phyloP scores from a whole-genome alignment of 352 stramenopile species.

The Peronospora belbahrii region DNA sequence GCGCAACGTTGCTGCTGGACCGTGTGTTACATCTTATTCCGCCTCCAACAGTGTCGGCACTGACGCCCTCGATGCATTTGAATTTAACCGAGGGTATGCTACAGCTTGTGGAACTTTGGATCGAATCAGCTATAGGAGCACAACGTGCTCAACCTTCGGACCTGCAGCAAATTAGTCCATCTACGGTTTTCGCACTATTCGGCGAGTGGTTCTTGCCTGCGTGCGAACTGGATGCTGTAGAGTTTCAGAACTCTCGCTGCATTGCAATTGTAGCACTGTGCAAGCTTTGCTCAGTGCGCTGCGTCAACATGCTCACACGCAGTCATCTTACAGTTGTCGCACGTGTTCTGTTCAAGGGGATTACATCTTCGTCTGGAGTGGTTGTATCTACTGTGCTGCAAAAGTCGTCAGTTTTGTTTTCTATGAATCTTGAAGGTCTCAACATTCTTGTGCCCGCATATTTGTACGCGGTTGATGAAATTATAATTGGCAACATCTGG shows the following conservation, averaged over 20 bases:
- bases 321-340: conserved; percentile 58
- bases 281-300: conserved; percentile 67
- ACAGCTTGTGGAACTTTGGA: conserved; percentile 73
- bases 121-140: conserved; percentile 66
- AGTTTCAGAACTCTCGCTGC: conserved; percentile 75
- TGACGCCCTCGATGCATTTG: conserved; percentile 57
- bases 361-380: conserved; percentile 60
- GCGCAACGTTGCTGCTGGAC: conserved; percentile 74
- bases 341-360: conserved; percentile 66
- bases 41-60: conserved; percentile 49
- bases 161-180: conserved; percentile 69
- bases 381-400: conserved; percentile 79
- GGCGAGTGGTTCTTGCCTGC: conserved; percentile 81
- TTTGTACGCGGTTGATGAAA: conserved; percentile 72
- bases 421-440: conserved; percentile 67
- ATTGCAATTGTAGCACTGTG: conserved; percentile 72
- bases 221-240: conserved; percentile 59
- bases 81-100: conserved; percentile 72
- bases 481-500: conserved; percentile 82
- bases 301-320: conserved; percentile 48
- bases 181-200: conserved; percentile 76
- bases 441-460: conserved; percentile 76
- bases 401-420: conserved; percentile 66
- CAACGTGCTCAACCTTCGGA: conserved; percentile 43
- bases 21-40: conserved; percentile 76